Conservation (phyloP, 495 filamentous ascomycete species). For the Penicillium atrosanguineum region DNA sequence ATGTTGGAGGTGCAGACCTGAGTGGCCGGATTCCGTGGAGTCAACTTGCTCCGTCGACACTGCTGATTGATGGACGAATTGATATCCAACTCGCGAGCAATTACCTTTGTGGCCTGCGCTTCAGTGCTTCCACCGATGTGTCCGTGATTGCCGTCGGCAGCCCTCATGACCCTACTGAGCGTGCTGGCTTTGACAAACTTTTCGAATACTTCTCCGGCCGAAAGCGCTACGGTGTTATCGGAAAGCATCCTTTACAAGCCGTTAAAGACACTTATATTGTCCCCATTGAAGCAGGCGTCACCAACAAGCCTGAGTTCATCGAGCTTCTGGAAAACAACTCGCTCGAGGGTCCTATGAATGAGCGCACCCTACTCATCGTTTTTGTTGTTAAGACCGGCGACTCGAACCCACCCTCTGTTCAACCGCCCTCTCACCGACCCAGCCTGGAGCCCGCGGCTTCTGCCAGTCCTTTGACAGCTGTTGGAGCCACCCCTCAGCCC, state of each 20-base stretch:
- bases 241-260: conserved; percentile 62
- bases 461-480: conserved; percentile 46
- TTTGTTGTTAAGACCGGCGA: conserved; percentile 65
- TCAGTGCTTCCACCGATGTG: conserved; percentile 70
- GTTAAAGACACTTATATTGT: conserved; percentile 79
- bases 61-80: conserved; percentile 83
- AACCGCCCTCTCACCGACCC: conserved; percentile 43
- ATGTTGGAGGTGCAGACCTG: conserved; percentile 75
- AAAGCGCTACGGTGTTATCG: conserved; percentile 77
- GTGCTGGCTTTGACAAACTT: conserved; percentile 60
- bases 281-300: conserved; percentile 61
- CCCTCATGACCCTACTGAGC: conserved; percentile 47
- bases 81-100: conserved; percentile 74
- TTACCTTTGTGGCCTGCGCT: conserved; percentile 81
- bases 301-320: conserved; percentile 67
- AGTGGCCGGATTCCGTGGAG: conserved; percentile 61
- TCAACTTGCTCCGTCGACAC: conserved; percentile 62
- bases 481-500: conserved; percentile 38
- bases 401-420: conserved; percentile 42
- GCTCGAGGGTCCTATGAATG: conserved; percentile 60
- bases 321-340: conserved; percentile 71
- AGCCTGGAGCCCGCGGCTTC: conserved; percentile 37
- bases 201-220: conserved; percentile 77
- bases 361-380: conserved; percentile 71
- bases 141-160: conserved; percentile 65